These are phyloP conservation scores for Agaricales sp. DNA, from an alignment of 1,284 basidiomycete species.

Conservation along the genomic window DNA sequence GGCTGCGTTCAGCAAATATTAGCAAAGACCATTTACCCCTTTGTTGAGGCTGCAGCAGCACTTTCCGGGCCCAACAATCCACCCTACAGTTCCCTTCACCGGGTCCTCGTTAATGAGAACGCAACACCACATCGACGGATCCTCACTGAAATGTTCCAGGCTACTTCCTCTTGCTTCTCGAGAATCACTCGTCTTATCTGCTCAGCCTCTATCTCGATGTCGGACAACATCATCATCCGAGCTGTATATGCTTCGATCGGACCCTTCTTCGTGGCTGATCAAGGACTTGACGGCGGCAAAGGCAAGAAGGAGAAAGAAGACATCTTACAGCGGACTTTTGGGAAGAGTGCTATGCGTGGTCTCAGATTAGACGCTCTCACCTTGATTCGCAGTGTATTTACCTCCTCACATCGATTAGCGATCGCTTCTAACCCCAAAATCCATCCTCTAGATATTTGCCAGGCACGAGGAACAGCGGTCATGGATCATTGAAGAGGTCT, in stretches of 20 bases:
- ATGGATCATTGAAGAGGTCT: constrained; percentile 95
- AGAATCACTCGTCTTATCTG: constrained; percentile 60
- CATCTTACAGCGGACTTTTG: constrained; percentile 49
- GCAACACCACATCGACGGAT: constrained; percentile 25
- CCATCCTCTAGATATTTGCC: constrained; percentile 64
- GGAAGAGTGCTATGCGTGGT: constrained; percentile 69
- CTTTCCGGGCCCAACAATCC: constrained; percentile 23
- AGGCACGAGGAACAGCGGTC: constrained; percentile 82
- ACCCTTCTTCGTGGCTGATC: constrained; percentile 83
- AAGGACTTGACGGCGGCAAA: constrained; percentile 32
- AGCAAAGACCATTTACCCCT: constrained; percentile 74
- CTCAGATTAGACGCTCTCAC: constrained; percentile 75
- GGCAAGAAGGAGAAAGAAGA: constrained; percentile 42
- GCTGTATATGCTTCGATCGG: constrained; percentile 87
- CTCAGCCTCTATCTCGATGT: constrained; percentile 65
- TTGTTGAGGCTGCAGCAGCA: constrained; percentile 66
- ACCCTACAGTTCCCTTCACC: constrained; percentile 37
- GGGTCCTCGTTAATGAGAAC: constrained; percentile 38
- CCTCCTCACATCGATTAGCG: constrained; percentile 2
- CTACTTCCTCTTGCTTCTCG: constrained; percentile 54
- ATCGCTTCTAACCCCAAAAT: too few relatives aligned
- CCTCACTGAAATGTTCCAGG: constrained; percentile 58
- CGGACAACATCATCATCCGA: constrained; percentile 82
- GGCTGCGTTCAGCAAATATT: constrained; percentile 72
- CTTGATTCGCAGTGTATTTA: constrained; percentile 65